Evolutionary conservation across 2,329 filamentous ascomycete genomes (phyloP), one percentile per base, ranked within the genome.

Genomic region (Apiospora sp.): DNA sequence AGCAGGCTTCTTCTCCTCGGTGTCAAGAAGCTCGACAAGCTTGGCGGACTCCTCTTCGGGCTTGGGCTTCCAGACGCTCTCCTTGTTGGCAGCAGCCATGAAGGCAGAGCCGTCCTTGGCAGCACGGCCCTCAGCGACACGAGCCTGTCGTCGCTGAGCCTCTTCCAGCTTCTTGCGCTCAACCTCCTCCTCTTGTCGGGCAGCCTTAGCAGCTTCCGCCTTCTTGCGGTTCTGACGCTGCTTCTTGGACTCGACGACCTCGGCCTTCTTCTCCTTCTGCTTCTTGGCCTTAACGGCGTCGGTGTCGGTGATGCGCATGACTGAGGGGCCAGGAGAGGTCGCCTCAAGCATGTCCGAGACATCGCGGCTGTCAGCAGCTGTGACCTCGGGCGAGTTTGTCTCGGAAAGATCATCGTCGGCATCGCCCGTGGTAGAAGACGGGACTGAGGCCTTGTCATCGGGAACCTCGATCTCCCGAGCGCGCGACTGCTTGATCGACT

Each of bases 311-410:
- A 98, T 87, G 74, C 93, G 93, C 74, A 98, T 87, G 68, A 97
- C 90, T 0, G 92, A 91, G 34, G 94, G 93, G 71, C 90, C 92
- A 51, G 90, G 81, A 3, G 89, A 82, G 61, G 89, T 84, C 68
- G 92, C 86, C 83, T 97, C 95, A 22, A 98, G 91, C 96, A 98
- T 98, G 83, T 98, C 96, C 71, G 93, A 93, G 72, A 98, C 90
- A 80, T 93, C 93, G 71, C 89, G 90, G 73, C 89, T 87, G 72
- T 89, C 87, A 19, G 86, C 86, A n/a, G 89, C 85, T 48, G 78
- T 81, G 30, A 88, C 84, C 69, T 89, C 86, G 44, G 94, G 93
- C 14, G 94, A 95, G 64, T 87, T 86, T 72, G 88, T 87, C 10
- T 92, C 87, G 3, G 94, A 95, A 78, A 92, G 86, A 78, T 97